Base-by-base conservation (phyloP, 2,329 filamentous ascomycete species). In the Penicillium frequentans region DNA sequence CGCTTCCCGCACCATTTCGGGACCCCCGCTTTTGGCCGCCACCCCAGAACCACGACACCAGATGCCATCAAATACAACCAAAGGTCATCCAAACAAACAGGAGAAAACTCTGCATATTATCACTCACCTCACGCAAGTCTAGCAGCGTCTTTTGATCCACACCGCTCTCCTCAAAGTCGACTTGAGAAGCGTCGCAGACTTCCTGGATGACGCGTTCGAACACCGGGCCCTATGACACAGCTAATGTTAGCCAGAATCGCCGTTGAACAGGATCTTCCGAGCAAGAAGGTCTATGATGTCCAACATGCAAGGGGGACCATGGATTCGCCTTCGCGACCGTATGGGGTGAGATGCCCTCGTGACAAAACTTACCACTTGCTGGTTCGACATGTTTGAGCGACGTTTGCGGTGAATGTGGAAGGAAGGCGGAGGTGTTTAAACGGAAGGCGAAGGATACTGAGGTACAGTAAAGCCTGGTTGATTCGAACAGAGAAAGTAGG, bases 111-210 rank as follows among this genome's bases (percentile, higher is more conserved):
- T 14, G 13, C 44, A 50, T 55, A 33, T 59, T 43, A 43, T 52
- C 56, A 80, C 90, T 84, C 82, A 98, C 93, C 86, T 88, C 84
- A 77, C 88, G 88, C 82, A 99, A 81, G 75, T 96, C 91, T 65
- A 93, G 86, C 69, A 99, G 80, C 51, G 93, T 93, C 67, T 85
- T 82, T 74, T 93, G 89, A 68, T 96, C 91, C 64, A 98, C 89
- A 68, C 95, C 95, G 67, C 89, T 91, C 79, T 99, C 95, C 76
- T 99, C 95, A 74, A 99, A 98, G 77, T 98, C 95, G 71, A 93
- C 90, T 71, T 90, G 86, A 70, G 93, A 97, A 65, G 88, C 88
- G 68, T 93, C 89, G 76, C 97, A 90, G 72, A 99, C 93, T 79
- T 90, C 89, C 68, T 93, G 89, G 76, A 98, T 91, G 73, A 99